phyloP scores from a whole-genome alignment of 2,329 filamentous ascomycete genomes.

The Thielaviopsis euricoi region DNA sequence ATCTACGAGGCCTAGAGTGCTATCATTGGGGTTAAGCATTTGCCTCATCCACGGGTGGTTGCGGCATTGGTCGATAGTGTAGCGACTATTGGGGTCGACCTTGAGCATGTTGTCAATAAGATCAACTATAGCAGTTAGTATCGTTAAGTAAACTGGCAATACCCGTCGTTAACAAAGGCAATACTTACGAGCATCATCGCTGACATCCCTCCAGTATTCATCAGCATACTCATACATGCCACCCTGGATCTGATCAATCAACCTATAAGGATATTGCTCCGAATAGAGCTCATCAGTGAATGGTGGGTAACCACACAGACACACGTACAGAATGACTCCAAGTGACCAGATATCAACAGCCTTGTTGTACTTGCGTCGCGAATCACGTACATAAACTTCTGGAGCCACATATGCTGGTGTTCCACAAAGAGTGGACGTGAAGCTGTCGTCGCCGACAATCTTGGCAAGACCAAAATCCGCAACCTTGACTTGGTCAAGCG shows the following conservation, averaged over 20 bases:
- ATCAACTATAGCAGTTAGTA: constrained; percentile 38
- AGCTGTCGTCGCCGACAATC: constrained; percentile 96
- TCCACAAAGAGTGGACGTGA: constrained; percentile 88
- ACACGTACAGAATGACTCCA: constrained; percentile 96
- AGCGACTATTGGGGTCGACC: constrained; percentile 68
- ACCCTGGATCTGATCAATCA: constrained; percentile 78
- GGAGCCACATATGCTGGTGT: constrained; percentile 97
- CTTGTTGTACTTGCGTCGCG: constrained; percentile 75
- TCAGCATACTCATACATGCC: constrained; percentile 89
- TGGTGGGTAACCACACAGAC: constrained; percentile 87
- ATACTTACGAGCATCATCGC: constrained; percentile 56
- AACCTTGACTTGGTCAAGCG: constrained; percentile 71
- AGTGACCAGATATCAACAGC: constrained; percentile 95
- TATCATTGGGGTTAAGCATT: constrained; percentile 52
- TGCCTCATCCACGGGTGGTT: constrained; percentile 78
- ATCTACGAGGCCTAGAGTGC: constrained; percentile 83
- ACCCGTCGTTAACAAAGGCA: background rate
- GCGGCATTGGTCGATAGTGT: constrained; percentile 79
- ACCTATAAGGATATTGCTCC: constrained; percentile 63
- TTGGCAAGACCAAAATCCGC: constrained; percentile 96
- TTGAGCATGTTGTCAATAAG: constrained; percentile 91
- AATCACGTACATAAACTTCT: constrained; percentile 67
- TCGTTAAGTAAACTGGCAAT: background rate
- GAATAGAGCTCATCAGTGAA: constrained; percentile 88
- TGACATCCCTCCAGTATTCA: constrained; percentile 84